Evolutionary conservation across 2,329 filamentous ascomycete genomes (phyloP).

Genomic region (Colletotrichum endophyticum): DNA sequence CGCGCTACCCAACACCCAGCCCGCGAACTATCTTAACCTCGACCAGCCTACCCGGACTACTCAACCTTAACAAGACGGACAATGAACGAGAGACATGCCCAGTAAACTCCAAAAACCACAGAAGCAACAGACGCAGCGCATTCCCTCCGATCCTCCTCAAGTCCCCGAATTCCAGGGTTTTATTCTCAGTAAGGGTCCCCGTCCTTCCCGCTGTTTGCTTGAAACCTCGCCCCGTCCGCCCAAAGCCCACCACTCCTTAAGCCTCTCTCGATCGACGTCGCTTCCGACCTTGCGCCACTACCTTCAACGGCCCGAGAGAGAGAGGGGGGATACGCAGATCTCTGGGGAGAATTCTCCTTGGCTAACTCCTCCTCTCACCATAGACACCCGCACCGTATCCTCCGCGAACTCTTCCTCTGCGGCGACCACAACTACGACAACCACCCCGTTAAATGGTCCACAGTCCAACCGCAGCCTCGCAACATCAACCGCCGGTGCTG

Average conservation of each 20-base stretch:
- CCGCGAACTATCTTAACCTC: neutral
- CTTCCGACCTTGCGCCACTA: neutral
- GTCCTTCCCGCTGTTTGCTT: neutral
- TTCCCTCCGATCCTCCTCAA: neutral
- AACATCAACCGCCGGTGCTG: conserved; percentile 42
- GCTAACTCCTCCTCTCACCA: neutral
- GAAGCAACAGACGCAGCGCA: conserved; percentile 32
- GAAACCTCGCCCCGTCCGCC: conserved; percentile 6
- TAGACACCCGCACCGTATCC: neutral
- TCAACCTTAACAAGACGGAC: neutral
- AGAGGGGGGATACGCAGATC: neutral
- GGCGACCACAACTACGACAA: neutral
- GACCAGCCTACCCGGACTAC: neutral
- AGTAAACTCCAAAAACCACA: conserved; percentile 29
- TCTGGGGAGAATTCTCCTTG: neutral
- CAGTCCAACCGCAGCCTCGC: conserved; percentile 34
- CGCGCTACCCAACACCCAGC: neutral
- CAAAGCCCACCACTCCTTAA: neutral
- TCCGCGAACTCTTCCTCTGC: neutral
- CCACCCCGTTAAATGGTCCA: conserved; percentile 25
- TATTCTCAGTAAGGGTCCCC: conserved; percentile 21
- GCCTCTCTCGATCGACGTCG: neutral
- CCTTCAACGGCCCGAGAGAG: neutral
- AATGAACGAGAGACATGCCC: conserved; percentile 31
- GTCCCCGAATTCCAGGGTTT: conserved; percentile 34